Base-by-base conservation (phyloP, 2,329 filamentous ascomycete genomes). In the Sclerotinia trifoliorum region DNA sequence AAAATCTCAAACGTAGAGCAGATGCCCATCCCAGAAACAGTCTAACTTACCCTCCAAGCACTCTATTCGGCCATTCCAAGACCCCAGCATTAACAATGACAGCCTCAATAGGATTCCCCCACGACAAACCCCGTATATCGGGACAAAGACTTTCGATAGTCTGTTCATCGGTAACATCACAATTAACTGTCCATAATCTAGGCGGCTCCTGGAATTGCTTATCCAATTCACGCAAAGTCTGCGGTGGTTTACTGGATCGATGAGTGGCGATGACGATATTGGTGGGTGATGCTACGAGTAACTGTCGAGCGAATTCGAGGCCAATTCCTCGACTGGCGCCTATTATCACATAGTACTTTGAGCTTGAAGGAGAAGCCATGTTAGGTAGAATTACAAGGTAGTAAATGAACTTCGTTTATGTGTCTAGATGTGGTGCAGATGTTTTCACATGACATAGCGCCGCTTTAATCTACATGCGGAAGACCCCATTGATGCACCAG, bases 151-250 rank as follows among this genome's bases (percentile, higher is more conserved):
- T 44, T 67, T 77, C 77, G 49, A 87, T 85, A 75, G 83, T 86
- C 39, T 78, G 75, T 70, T 85, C 83, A 46, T 79, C 79, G 24
- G 82, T 76, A n/a, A 87, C 80, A 77, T 87, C 85, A 75, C 84
- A 86, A 65, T 81, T 78, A 68, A 75, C 26, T 5, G 72, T 70
- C 3, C 52, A 71, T 8, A 76, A 61, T 29, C 29, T 60, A 3
- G 44, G 32, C n/a, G 60, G 32, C 8, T 15, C n/a, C 3, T 58
- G 44, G 15, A 60, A n/a, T 17, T 17, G 21, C 42, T 39, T 26
- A 21, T n/a, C 54, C 6, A 66, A 32, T 21, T 66, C 44, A 7
- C 11, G 26, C 5, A 66, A 49, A 35, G 55, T 21, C 2, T 26
- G 21, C 21, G 29, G 44, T 11, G 24, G 26, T 42, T 58, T 32